phyloP scores from a whole-genome alignment of 169 alveolate genomes.

The Plasmodium gaboni region DNA sequence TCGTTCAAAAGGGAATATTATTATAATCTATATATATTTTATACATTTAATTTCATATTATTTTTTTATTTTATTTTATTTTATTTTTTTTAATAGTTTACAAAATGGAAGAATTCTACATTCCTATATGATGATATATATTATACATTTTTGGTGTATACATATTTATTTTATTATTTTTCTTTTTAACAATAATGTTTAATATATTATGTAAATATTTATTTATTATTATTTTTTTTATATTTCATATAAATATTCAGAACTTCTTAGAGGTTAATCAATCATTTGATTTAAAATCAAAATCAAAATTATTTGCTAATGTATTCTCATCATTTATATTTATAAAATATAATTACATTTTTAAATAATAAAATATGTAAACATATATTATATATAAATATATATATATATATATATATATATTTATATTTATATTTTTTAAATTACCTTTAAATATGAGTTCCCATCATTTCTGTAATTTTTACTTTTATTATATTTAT shows the following conservation, averaged over 20 bases:
- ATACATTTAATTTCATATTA: too few relatives aligned
- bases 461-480: too few relatives aligned
- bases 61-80: not conserved
- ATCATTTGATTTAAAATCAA: slow-evolving; percentile 70
- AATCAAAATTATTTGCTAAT: slow-evolving; percentile 16
- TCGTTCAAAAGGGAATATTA: slow-evolving; percentile 50
- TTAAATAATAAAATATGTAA: too few relatives aligned
- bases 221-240: slow-evolving; percentile 14
- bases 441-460: too few relatives aligned
- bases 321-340: slow-evolving; percentile 50
- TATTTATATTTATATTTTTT: too few relatives aligned
- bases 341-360: slow-evolving; percentile 1
- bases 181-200: not conserved
- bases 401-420: too few relatives aligned
- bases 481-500: too few relatives aligned
- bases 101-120: too few relatives aligned
- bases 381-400: too few relatives aligned
- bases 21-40: slow-evolving; percentile 1
- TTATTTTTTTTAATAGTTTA: not conserved
- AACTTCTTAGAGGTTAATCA: slow-evolving; percentile 71
- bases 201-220: not conserved
- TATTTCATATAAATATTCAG: slow-evolving; percentile 24
- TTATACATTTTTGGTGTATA: too few relatives aligned
- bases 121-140: too few relatives aligned
- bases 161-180: too few relatives aligned